phyloP scores from a whole-genome alignment of 2,329 filamentous ascomycete genomes.

The Ampelomyces quisqualis region DNA sequence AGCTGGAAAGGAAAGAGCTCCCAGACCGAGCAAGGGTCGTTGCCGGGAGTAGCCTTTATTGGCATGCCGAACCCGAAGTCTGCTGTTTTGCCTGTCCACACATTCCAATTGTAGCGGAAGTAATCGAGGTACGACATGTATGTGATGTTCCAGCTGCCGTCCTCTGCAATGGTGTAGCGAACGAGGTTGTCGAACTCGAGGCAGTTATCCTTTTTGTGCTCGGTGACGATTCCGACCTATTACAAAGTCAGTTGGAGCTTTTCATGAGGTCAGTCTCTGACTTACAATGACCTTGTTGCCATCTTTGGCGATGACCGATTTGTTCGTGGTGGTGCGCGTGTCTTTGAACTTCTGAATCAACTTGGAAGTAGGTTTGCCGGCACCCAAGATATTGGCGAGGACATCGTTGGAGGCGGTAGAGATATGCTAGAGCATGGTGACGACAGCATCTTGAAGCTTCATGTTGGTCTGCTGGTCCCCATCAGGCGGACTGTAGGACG shows the following conservation, averaged over 20 bases:
- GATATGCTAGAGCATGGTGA: slow-evolving; percentile 8
- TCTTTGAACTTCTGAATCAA: neutral
- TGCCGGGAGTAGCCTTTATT: neutral
- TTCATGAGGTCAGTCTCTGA: neutral
- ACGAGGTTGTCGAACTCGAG: slow-evolving; percentile 6
- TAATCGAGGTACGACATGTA: slow-evolving; percentile 4
- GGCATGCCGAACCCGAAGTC: neutral
- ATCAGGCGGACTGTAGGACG: neutral
- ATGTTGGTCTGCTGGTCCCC: neutral
- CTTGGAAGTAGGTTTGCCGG: neutral
- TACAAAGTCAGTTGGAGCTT: neutral
- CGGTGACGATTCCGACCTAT: neutral
- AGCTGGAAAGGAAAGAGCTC: neutral
- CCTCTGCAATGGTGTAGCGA: neutral
- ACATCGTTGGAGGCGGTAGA: neutral
- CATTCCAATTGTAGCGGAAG: slow-evolving; percentile 1
- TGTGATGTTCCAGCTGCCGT: slow-evolving; percentile 1
- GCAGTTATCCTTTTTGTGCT: neutral
- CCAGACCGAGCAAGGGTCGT: neutral
- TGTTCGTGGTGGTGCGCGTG: neutral
- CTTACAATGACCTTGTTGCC: neutral
- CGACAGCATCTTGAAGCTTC: slow-evolving; percentile 8
- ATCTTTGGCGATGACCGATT: slow-evolving; percentile 1
- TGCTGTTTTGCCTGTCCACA: neutral
- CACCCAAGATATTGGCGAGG: slow-evolving; percentile 1